Base-by-base conservation (phyloP, 495 filamentous ascomycete species). In the Aspergillus heteromorphus region DNA sequence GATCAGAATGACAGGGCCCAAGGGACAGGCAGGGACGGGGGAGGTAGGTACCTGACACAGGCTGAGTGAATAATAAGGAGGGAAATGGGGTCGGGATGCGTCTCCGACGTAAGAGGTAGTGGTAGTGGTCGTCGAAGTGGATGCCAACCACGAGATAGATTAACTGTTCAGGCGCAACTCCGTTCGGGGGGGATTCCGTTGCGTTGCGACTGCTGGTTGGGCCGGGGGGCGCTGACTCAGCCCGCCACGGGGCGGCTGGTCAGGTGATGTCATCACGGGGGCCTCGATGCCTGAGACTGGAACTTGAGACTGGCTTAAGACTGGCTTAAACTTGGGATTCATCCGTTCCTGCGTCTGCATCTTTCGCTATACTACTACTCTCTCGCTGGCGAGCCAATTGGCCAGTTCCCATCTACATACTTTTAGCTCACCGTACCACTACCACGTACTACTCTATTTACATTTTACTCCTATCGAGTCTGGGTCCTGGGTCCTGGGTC, bases 211-310 rank as follows among this genome's bases (percentile, higher is more conserved):
- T 42, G 49, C 50, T 58, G 49, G 53, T 55, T 60, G 55, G 56
- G 38, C 48, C 52, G 48, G 48, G 38, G 21, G 13, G 1, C 1
- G 61, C 53, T 65, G 57, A 62, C 56, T 60, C 57, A 62, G 56
- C 62, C 43, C 31, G 19, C 29, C 11, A 45, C 34, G 49, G 40
- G 41, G 49, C 31, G 14, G 18, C n/a, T 10, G 45, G 57, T 62
- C 60, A 60, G 57, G 63, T 65, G 63, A 63, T 62, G 63, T 65
- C 63, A 65, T 65, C 50, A 56, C 14, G 17, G 27, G 20, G 21
- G 11, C 14, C 17, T 36, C n/a, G 34, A 51, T 58, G 50, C 50
- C n/a, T 27, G 23, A 27, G 45, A 55, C 45, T 40, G n/a, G 42
- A 21, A 13, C n/a, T n/a, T 38, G 13, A 34, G 30, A 8, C 30